Evolutionary conservation across 768 basidiomycete species (phyloP).

Genomic region (Lactifluus subvellereus): DNA sequence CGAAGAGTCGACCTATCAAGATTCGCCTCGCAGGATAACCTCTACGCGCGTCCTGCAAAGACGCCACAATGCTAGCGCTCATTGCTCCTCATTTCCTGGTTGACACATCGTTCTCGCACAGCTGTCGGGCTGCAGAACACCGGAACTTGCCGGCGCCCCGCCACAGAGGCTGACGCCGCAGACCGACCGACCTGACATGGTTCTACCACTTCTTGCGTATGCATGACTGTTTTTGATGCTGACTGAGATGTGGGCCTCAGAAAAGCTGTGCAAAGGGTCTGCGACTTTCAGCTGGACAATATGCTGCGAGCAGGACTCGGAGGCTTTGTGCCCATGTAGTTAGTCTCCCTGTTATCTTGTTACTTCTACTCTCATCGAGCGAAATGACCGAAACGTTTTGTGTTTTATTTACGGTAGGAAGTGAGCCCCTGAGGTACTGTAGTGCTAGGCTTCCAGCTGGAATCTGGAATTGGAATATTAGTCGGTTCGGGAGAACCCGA

Average conservation of each 20-base stretch:
- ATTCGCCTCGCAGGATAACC: conserved; percentile 67
- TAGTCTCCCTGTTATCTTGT: not conserved
- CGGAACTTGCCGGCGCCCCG: conserved; percentile 5
- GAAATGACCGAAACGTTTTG: not conserved
- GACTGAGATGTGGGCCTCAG: not conserved
- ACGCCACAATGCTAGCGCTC: conserved; percentile 15
- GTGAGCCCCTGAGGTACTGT: too few species aligned
- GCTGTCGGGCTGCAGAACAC: conserved; percentile 6
- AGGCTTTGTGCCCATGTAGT: conserved; percentile 3
- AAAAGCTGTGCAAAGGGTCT: not conserved
- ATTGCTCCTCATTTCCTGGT: conserved; percentile 5
- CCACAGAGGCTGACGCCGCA: not conserved
- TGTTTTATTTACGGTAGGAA: not conserved
- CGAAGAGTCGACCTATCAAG: conserved; percentile 66
- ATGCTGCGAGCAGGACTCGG: conserved; percentile 7
- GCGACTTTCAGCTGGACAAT: conserved; percentile 6
- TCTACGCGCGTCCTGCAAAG: not conserved
- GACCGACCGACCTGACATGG: conserved; percentile 8
- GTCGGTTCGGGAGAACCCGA: not conserved
- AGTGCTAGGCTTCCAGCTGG: too few species aligned
- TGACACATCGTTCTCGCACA: conserved; percentile 17
- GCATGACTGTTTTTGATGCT: conserved; percentile 9
- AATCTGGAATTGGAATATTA: too few species aligned
- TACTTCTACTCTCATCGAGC: not conserved
- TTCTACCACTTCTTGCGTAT: conserved; percentile 15